Evolutionary conservation across 73 alveolate genomes (phyloP).

Genomic region (Effrenium voratum): DNA sequence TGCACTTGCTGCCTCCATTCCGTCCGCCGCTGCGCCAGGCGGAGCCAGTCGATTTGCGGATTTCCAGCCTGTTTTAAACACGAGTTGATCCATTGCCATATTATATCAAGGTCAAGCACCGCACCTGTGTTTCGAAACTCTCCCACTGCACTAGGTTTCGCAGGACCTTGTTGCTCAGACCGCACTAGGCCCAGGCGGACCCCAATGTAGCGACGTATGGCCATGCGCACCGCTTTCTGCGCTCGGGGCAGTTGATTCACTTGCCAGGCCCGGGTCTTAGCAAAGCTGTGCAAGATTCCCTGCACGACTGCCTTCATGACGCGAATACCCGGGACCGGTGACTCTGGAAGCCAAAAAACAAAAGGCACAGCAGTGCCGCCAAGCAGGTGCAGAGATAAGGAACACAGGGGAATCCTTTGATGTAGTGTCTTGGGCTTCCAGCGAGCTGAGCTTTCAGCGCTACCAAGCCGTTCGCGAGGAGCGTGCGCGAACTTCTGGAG

Average conservation of each 20-base stretch:
- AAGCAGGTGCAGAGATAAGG: neutral
- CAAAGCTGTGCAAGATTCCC: neutral
- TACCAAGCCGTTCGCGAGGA: no score
- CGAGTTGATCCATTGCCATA: neutral
- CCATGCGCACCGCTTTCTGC: neutral
- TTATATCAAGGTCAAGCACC: constrained; percentile 14
- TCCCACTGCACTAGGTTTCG: neutral
- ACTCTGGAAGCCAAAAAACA: neutral
- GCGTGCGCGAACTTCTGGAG: no score
- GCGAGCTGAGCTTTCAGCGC: neutral
- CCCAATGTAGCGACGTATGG: neutral
- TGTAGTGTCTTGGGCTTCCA: neutral
- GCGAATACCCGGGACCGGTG: no score
- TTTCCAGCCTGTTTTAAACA: neutral
- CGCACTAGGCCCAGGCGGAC: neutral
- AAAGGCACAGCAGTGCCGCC: neutral
- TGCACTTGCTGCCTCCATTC: neutral
- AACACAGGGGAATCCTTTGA: neutral
- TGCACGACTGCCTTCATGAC: neutral
- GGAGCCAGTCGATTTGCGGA: neutral
- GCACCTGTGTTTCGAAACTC: neutral
- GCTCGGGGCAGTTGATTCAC: neutral
- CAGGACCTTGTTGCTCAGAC: neutral
- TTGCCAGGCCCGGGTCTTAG: constrained; percentile 26
- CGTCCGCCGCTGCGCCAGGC: neutral